Percentiles rank a stretch among this genome's conserved stretches.
Evolutionary conservation across 1,284 basidiomycete genomes (phyloP).

Genomic region (Mrakiaceae sp.): DNA sequence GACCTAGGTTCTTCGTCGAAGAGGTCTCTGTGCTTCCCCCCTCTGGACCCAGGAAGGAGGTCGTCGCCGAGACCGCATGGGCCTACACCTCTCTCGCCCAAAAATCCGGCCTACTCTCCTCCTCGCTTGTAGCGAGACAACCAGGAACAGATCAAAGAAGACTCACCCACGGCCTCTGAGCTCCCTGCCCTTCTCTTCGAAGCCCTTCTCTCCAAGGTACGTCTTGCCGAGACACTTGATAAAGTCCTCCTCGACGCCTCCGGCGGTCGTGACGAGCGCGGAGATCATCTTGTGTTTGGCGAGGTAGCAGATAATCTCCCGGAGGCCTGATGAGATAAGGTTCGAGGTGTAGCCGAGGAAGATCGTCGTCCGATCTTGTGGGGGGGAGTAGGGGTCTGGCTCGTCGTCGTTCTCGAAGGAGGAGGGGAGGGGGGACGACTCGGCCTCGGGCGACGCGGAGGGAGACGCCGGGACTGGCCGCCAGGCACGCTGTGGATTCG

Average conservation of each 20-base stretch:
- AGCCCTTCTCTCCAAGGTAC: slow-evolving; percentile 71
- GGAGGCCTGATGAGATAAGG: slow-evolving; percentile 90
- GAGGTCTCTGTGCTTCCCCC: too few relatives aligned
- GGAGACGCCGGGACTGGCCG: slow-evolving; percentile 1
- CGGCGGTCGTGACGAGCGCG: slow-evolving; percentile 90
- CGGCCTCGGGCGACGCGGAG: not conserved
- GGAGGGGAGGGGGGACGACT: not conserved
- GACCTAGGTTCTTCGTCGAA: too few relatives aligned
- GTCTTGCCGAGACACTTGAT: slow-evolving; percentile 97
- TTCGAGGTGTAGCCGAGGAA: slow-evolving; percentile 99
- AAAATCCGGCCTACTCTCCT: too few relatives aligned
- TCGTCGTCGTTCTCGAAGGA: not conserved
- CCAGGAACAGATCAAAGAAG: not conserved
- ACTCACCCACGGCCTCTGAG: slow-evolving; percentile 61
- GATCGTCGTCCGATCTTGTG: slow-evolving; percentile 41
- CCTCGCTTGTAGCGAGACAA: too few relatives aligned
- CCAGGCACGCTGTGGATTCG: slow-evolving; percentile 13
- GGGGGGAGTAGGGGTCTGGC: slow-evolving; percentile 11
- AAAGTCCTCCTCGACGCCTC: slow-evolving; percentile 97
- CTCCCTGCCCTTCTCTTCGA: slow-evolving; percentile 79
- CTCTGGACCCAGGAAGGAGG: too few relatives aligned
- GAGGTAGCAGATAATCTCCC: slow-evolving; percentile 85
- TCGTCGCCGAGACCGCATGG: too few relatives aligned
- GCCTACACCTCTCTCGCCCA: too few relatives aligned
- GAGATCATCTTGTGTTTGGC: slow-evolving; percentile 88